A percentile compares a stretch with the other conserved stretches of the same genome.
These are phyloP conservation scores for Aspergillus conjunctus DNA, from an alignment of 495 filamentous ascomycete species.

Conservation along the genomic window DNA sequence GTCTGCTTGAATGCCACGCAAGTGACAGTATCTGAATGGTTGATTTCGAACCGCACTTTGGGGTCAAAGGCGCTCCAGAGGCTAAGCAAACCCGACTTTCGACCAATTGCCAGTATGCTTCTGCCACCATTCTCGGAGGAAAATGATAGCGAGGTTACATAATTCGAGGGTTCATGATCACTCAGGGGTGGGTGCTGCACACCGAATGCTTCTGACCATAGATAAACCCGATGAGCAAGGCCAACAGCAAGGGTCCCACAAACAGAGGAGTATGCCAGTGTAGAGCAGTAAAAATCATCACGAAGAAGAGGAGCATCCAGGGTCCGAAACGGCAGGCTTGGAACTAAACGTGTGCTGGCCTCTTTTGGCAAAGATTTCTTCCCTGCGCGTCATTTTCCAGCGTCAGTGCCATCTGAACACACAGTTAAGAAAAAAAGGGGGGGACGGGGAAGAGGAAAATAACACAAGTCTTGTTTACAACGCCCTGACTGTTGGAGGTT, in stretches of 20 bases:
- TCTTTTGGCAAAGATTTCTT: constrained; percentile 18
- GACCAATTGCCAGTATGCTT: constrained; percentile 82
- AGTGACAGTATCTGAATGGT: constrained; percentile 69
- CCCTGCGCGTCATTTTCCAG: constrained; percentile 27
- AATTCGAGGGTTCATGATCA: constrained; percentile 47
- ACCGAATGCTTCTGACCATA: constrained; percentile 78
- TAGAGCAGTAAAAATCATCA: constrained; percentile 95
- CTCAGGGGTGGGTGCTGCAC: constrained; percentile 50
- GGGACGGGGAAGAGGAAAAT: neutral
- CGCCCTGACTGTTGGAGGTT: neutral
- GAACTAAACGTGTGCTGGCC: constrained; percentile 44
- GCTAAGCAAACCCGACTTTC: constrained; percentile 65
- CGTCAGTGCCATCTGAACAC: neutral
- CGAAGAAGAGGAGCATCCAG: constrained; percentile 84
- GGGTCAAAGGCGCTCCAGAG: constrained; percentile 63
- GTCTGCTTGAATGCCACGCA: constrained; percentile 71
- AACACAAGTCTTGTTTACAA: neutral
- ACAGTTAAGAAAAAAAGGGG: neutral
- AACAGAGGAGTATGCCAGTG: constrained; percentile 79
- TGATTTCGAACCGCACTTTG: constrained; percentile 70
- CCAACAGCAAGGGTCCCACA: constrained; percentile 81
- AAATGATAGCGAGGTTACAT: constrained; percentile 84
- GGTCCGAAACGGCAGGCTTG: constrained; percentile 79
- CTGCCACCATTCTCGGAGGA: constrained; percentile 76
- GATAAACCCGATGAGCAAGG: constrained; percentile 77